phyloP scores from a whole-genome alignment of 1,284 basidiomycete genomes.

The Hortiboletus rubellus region DNA sequence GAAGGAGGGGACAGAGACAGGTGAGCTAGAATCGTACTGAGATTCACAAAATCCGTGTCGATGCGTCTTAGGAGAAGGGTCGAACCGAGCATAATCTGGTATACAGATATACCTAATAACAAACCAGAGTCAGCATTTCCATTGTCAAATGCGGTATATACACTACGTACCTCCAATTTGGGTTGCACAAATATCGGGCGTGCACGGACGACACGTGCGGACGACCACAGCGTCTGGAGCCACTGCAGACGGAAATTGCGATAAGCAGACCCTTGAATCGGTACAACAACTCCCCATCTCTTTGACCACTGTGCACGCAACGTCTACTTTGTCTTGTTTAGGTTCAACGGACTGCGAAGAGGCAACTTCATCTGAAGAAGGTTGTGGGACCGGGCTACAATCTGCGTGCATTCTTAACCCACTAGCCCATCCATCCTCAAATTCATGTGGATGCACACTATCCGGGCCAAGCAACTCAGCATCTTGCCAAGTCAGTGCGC shows the following conservation, averaged over 20 bases:
- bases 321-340: conserved; percentile 4
- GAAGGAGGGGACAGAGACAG: conserved; percentile 40
- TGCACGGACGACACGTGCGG: conserved; percentile 59
- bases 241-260: conserved; percentile 1
- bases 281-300: conserved; percentile 3
- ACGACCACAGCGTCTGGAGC: conserved; percentile 43
- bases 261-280: conserved; percentile 2
- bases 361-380: neutral
- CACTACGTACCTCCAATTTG: conserved; percentile 60
- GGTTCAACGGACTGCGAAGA: neutral
- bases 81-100: conserved; percentile 59
- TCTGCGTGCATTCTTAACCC: conserved; percentile 16
- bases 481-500: conserved; percentile 44
- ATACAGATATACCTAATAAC: conserved; percentile 61
- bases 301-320: conserved; percentile 2
- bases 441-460: conserved; percentile 45
- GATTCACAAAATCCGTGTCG: conserved; percentile 73
- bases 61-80: conserved; percentile 60
- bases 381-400: conserved; percentile 9
- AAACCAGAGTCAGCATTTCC: conserved; percentile 12
- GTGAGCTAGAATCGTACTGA: conserved; percentile 54
- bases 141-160: neutral
- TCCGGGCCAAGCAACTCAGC: conserved; percentile 52
- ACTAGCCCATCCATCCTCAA: conserved; percentile 44
- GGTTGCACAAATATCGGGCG: conserved; percentile 59